Conservation (phyloP, 2,329 filamentous ascomycete genomes). For the Colletotrichum tanaceti region DNA sequence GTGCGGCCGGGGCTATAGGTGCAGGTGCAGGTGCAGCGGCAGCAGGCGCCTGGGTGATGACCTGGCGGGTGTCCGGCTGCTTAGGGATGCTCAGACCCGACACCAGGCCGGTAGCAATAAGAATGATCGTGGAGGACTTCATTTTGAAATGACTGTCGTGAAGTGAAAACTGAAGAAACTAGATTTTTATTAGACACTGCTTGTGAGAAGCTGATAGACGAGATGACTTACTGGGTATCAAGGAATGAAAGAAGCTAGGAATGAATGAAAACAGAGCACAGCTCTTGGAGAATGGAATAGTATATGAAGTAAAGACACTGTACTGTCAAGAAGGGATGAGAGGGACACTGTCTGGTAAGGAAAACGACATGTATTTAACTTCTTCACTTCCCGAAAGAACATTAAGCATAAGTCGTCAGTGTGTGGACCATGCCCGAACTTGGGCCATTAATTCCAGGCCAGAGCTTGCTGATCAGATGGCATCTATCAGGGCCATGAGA, state of each 20-base stretch:
- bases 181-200: constrained; percentile 7
- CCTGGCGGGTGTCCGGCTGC: constrained; percentile 28
- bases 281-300: constrained; percentile 41
- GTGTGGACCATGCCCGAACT: background rate
- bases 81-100: constrained; percentile 46
- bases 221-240: constrained; percentile 35
- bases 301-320: constrained; percentile 33
- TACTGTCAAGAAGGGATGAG: constrained; percentile 34
- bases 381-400: background rate
- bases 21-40: constrained; percentile 14
- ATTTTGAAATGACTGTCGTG: constrained; percentile 42
- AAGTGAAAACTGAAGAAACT: constrained; percentile 26
- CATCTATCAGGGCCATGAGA: constrained; percentile 31
- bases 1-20: background rate
- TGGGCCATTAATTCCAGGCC: background rate
- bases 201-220: too few relatives aligned
- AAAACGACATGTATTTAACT: constrained; percentile 30
- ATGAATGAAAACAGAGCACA: constrained; percentile 47
- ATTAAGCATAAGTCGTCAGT: constrained; percentile 35
- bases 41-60: constrained; percentile 13
- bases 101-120: constrained; percentile 48
- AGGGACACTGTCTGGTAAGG: constrained; percentile 16
- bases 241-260: constrained; percentile 36
- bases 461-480: constrained; percentile 26
- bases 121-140: constrained; percentile 47